Base-by-base conservation (phyloP, 2,329 filamentous ascomycete species). In the Arthrobotrys entomopaga region DNA sequence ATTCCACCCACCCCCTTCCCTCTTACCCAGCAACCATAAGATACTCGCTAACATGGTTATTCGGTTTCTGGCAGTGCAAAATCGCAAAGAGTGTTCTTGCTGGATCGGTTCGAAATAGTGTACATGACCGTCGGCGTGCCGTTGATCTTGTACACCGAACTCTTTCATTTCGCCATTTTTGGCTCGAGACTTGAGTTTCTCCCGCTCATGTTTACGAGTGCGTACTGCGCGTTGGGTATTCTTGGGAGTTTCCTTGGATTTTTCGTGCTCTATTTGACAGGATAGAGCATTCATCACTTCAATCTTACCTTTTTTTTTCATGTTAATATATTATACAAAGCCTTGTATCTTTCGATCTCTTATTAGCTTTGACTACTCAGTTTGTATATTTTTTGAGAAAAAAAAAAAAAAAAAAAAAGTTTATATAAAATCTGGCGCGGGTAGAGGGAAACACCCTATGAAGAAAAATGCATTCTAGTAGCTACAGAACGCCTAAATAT, bases 231-330 rank as follows among this genome's bases (percentile, higher is more conserved):
- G 3, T 84, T 98, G 69, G 95, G 95, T n/a, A 93, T 98, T 0
- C 88, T 97, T 16, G 93, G 92, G 2, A 98, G 95, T 82, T 98
- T 94, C 94, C 79, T 97, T 46, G 93, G 95, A 8, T 97, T 97
- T 81, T 88, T 93, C 83, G 91, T 96, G 34, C 93, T 98, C 58
- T 98, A 94, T 82, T 93, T 97, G 79, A 86, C 83, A 26, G 42
- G 57, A 22, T 77, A 59, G 58, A 16, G 26, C 15, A 15, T 26
- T 8, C 16, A 8, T 52, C 46, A 19, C 11, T 10, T 15, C 19
- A 57, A 8, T 13, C 19, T n/a, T 50, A 22, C 6, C 2, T 8
- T 8, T 56, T 42, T 15, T 34, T 13, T 24, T 54, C 57, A 20
- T 59, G 40, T 48, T 34, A 46, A 46, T 46, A 66, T 24, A 34